phyloP scores from a whole-genome alignment of 768 basidiomycete species.

The Trametes cubensis region DNA sequence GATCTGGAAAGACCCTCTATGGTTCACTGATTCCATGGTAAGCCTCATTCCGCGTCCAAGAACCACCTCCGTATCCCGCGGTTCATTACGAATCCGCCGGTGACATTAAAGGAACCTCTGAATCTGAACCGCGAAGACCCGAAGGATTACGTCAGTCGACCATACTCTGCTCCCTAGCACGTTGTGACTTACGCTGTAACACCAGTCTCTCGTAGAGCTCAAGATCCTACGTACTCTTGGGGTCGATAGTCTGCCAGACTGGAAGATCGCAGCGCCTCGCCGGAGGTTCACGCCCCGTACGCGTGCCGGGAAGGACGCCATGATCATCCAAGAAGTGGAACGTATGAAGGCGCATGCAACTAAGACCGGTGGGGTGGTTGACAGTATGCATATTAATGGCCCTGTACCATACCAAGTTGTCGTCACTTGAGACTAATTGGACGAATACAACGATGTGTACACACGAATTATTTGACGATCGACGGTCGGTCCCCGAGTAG shows the following conservation, averaged over 20 bases:
- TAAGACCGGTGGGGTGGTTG: conserved; percentile 29
- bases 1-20: not conserved
- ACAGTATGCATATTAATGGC: conserved; percentile 35
- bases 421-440: not conserved
- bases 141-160: conserved; percentile 29
- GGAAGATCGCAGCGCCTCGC: conserved; percentile 29
- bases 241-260: conserved; percentile 26
- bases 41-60: conserved; percentile 40
- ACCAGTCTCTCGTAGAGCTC: conserved; percentile 37
- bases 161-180: too few species aligned
- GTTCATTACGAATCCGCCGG: conserved; percentile 44
- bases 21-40: not conserved
- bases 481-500: too few species aligned
- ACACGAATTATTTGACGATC: too few species aligned
- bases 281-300: conserved; percentile 30
- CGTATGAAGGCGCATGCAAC: conserved; percentile 31
- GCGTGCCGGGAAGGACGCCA: conserved; percentile 31
- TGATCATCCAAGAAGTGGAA: conserved; percentile 30
- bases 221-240: conserved; percentile 40
- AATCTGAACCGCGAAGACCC: conserved; percentile 36
- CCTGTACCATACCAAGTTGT: conserved; percentile 30
- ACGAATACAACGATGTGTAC: not conserved
- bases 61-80: conserved; percentile 39
- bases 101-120: conserved; percentile 38
- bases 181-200: too few species aligned